Evolutionary conservation across 441 rosid genomes (phyloP).

Genomic region (Arabidopsis lyrata): DNA sequence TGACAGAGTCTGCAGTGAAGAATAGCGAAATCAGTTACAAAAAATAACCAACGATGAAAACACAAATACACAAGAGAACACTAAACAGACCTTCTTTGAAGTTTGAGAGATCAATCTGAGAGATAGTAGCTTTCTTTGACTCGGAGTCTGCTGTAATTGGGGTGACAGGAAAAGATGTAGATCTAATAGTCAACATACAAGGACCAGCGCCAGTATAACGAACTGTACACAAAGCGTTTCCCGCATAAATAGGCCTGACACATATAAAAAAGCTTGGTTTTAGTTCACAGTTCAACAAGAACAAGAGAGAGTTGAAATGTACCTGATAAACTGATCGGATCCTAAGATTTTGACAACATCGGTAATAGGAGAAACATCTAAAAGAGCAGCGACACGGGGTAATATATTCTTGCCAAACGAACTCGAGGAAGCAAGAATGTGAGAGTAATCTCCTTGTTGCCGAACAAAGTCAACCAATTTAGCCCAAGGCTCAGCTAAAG

Average conservation of each 20-base stretch:
- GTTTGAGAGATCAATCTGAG: conserved; percentile 90
- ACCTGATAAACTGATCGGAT: conserved; percentile 78
- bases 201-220: conserved; percentile 75
- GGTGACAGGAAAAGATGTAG: conserved; percentile 74
- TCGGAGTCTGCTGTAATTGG: conserved; percentile 46
- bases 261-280: conserved; percentile 9
- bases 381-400: conserved; percentile 90
- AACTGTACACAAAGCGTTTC: conserved; percentile 90
- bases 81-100: conserved; percentile 72
- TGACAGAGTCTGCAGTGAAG: conserved; percentile 56
- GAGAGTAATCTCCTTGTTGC: conserved; percentile 68
- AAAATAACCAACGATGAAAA: neutral
- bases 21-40: neutral
- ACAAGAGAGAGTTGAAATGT: conserved; percentile 10
- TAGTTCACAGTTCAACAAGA: conserved; percentile 4
- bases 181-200: conserved; percentile 80
- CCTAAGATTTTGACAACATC: conserved; percentile 76
- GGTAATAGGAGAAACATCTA: conserved; percentile 92
- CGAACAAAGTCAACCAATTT: conserved; percentile 77
- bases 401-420: conserved; percentile 90
- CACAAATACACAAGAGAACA: conserved; percentile 28
- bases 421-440: conserved; percentile 72
- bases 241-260: conserved; percentile 95
- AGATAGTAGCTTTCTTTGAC: conserved; percentile 66
- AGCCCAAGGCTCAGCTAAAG: conserved; percentile 94